These are phyloP conservation scores for Vaccinium vitisidaea DNA, from an alignment of 148 eudicot genomes.

Conservation along the genomic window DNA sequence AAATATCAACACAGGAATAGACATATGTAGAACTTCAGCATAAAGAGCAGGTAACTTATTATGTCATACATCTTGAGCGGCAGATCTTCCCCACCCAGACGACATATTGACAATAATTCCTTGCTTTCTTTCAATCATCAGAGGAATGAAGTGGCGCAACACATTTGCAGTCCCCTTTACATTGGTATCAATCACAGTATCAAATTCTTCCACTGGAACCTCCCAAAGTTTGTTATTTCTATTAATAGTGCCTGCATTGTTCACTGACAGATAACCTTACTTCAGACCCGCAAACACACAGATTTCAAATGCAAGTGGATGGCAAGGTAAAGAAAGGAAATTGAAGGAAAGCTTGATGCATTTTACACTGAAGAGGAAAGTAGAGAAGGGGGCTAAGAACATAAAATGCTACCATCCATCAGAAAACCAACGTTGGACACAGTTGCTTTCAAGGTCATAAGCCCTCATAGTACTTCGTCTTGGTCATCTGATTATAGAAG, in stretches of 20 bases:
- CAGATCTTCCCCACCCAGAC: constrained; percentile 99
- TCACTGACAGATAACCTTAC: constrained; percentile 46
- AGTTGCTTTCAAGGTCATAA: constrained; percentile 6
- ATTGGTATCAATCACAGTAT: constrained; percentile 82
- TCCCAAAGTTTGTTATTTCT: constrained; percentile 88
- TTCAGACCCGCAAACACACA: constrained; percentile 16
- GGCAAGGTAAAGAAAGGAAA: not conserved
- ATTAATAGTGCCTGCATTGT: constrained; percentile 95
- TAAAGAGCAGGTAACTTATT: not conserved
- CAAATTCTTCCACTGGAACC: constrained; percentile 92
- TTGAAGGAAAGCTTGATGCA: not conserved
- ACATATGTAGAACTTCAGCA: not conserved
- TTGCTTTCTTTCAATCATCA: constrained; percentile 78
- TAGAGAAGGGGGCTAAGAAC: not conserved
- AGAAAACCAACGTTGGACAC: not conserved
- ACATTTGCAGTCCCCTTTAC: constrained; percentile 81
- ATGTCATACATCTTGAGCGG: constrained; percentile 81
- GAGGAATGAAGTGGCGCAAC: constrained; percentile 90
- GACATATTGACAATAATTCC: constrained; percentile 90
- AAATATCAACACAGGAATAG: not conserved
- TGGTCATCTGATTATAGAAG: not conserved
- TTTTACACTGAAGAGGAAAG: not conserved
- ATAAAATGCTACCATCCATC: constrained; percentile 8
- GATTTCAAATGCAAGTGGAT: constrained; percentile 2
- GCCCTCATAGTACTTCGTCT: not conserved